phyloP scores from a whole-genome alignment of 192 early-diverging fungal genomes.

The Podila verticillata region DNA sequence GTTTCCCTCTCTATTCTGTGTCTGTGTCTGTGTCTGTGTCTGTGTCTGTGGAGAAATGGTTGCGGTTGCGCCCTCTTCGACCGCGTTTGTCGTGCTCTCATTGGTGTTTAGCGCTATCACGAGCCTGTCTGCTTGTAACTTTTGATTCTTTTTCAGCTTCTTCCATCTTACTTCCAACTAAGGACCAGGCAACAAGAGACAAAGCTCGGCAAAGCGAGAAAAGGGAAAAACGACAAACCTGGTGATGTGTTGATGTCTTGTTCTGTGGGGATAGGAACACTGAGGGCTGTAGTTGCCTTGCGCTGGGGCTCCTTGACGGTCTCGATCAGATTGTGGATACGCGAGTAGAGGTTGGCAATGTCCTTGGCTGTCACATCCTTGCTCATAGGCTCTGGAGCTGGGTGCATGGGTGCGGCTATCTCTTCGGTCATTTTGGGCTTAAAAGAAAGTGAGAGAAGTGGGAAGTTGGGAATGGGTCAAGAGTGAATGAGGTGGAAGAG shows the following conservation, averaged over 20 bases:
- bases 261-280: neutral
- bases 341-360: constrained; percentile 60
- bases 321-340: constrained; percentile 58
- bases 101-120: too few species aligned
- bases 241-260: neutral
- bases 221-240: neutral
- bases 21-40: too few species aligned
- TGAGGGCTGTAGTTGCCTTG: constrained; percentile 37
- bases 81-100: too few species aligned
- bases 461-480: neutral
- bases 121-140: too few species aligned
- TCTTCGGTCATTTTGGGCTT: constrained; percentile 3
- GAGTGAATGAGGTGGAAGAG: neutral
- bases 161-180: too few species aligned
- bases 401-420: constrained; percentile 27
- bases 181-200: neutral
- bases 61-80: too few species aligned
- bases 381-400: constrained; percentile 26
- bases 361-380: constrained; percentile 60
- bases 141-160: too few species aligned
- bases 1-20: too few species aligned
- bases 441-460: too few species aligned
- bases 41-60: too few species aligned
- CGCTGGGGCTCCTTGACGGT: constrained; percentile 56
- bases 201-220: neutral